These are phyloP conservation scores for Pilaira anomala DNA, from an alignment of 192 early-diverging fungal genomes.

Conservation along the genomic window DNA sequence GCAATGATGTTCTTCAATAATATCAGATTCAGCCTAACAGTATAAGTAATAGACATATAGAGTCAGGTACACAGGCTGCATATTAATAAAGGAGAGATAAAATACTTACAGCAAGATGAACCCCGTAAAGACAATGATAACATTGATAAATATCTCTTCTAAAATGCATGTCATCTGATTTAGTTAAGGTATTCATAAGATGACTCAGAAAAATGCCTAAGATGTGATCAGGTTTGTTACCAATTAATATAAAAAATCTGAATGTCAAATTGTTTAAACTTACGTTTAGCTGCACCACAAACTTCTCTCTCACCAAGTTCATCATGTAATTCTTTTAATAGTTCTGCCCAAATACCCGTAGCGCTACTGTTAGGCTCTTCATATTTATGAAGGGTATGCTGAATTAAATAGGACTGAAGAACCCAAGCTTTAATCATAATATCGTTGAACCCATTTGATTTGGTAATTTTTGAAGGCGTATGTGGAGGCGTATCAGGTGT, in stretches of 20 bases:
- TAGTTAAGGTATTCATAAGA: slow-evolving; percentile 36
- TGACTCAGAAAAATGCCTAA: slow-evolving; percentile 49
- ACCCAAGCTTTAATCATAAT: slow-evolving; percentile 24
- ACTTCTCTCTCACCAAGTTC: slow-evolving; percentile 60
- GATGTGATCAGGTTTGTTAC: too few species aligned
- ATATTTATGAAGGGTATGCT: background rate
- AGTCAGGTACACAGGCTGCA: background rate
- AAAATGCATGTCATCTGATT: slow-evolving; percentile 37
- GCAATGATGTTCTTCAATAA: slow-evolving; percentile 53
- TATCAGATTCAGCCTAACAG: slow-evolving; percentile 44
- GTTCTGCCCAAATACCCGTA: slow-evolving; percentile 27
- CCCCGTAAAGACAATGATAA: slow-evolving; percentile 63
- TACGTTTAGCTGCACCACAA: slow-evolving; percentile 52
- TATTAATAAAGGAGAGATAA: background rate
- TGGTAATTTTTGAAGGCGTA: slow-evolving; percentile 20
- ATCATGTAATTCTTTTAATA: slow-evolving; percentile 52
- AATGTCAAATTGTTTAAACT: background rate
- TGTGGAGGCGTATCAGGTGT: slow-evolving; percentile 20
- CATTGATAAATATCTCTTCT: slow-evolving; percentile 59
- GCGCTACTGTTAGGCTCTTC: background rate
- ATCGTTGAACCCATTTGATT: slow-evolving; percentile 25
- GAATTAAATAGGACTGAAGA: slow-evolving; percentile 6
- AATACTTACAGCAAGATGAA: slow-evolving; percentile 50
- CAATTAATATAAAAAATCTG: background rate
- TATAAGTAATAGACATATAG: background rate